Conservation (phyloP, 2,329 filamentous ascomycete species). For the Microdochium paspali region DNA sequence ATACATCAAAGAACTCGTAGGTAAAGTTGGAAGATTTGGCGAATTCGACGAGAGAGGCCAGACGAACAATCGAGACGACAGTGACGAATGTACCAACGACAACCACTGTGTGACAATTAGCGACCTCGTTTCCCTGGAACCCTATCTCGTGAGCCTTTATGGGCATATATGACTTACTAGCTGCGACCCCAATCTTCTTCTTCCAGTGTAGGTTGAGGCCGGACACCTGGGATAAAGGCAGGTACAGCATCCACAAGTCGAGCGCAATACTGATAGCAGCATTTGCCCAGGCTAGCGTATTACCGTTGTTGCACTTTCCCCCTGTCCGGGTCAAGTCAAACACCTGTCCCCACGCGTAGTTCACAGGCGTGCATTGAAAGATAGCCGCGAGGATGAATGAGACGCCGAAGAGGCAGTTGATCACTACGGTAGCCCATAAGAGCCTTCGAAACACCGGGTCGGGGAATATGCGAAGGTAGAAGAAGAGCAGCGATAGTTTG, state of each 20-base stretch:
- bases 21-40: conserved; percentile 19
- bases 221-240: conserved; percentile 32
- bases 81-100: conserved; percentile 30
- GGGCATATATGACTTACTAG: neutral
- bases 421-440: conserved; percentile 6
- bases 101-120: conserved; percentile 28
- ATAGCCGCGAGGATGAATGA: conserved; percentile 14
- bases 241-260: conserved; percentile 29
- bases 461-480: conserved; percentile 27
- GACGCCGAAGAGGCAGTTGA: conserved; percentile 14
- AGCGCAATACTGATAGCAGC: conserved; percentile 29
- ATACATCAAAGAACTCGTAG: conserved; percentile 18
- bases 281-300: conserved; percentile 23
- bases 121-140: too few species aligned
- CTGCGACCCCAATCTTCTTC: conserved; percentile 32
- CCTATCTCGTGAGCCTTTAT: too few species aligned
- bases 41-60: conserved; percentile 18
- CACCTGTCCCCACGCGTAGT: conserved; percentile 27
- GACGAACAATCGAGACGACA: conserved; percentile 20
- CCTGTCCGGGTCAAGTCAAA: conserved; percentile 17
- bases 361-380: conserved; percentile 23
- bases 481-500: conserved; percentile 25
- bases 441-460: conserved; percentile 6
- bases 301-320: conserved; percentile 18
- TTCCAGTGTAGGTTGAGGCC: conserved; percentile 30